Percentiles rank a stretch among this genome's conserved stretches.
Conservation (phyloP, 1,139 yeast genomes). For the Debaryomycetaceae sp. region DNA sequence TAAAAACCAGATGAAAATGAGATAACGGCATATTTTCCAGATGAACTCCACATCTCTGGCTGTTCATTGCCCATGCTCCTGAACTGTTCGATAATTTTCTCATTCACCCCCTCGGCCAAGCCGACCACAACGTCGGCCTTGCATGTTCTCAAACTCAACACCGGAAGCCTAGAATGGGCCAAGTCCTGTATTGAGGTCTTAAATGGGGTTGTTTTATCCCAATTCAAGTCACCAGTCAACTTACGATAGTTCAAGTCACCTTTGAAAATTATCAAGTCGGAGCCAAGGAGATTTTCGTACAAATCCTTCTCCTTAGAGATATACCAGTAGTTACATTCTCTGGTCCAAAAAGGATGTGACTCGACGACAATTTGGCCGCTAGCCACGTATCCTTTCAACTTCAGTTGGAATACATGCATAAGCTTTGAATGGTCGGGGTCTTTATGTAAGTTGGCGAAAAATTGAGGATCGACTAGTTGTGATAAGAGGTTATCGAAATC, state of each 20-base stretch:
- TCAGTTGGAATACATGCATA: constrained; percentile 42
- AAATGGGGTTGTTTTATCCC: constrained; percentile 84
- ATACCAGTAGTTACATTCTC: constrained; percentile 68
- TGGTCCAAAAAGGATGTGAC: constrained; percentile 84
- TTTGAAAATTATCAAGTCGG: constrained; percentile 77
- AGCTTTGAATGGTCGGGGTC: constrained; percentile 18
- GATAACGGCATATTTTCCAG: constrained; percentile 93
- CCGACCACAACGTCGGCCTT: constrained; percentile 98
- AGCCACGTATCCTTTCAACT: constrained; percentile 46
- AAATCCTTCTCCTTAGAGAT: constrained; percentile 46
- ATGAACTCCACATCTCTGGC: constrained; percentile 78
- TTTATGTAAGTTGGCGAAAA: constrained; percentile 49
- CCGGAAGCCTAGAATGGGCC: constrained; percentile 55
- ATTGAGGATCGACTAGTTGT: constrained; percentile 51
- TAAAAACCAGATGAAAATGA: constrained; percentile 14
- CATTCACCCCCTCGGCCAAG: constrained; percentile 67
- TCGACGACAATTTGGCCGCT: constrained; percentile 53
- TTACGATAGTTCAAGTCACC: constrained; percentile 97
- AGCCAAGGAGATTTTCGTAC: constrained; percentile 45
- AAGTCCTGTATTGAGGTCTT: constrained; percentile 65
- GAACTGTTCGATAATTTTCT: constrained; percentile 61
- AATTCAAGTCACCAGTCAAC: constrained; percentile 81
- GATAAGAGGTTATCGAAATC: constrained; percentile 63
- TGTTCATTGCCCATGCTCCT: constrained; percentile 51
- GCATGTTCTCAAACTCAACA: constrained; percentile 82